phyloP scores from a whole-genome alignment of 2,329 filamentous ascomycete species.

The Colletotrichum viniferum region DNA sequence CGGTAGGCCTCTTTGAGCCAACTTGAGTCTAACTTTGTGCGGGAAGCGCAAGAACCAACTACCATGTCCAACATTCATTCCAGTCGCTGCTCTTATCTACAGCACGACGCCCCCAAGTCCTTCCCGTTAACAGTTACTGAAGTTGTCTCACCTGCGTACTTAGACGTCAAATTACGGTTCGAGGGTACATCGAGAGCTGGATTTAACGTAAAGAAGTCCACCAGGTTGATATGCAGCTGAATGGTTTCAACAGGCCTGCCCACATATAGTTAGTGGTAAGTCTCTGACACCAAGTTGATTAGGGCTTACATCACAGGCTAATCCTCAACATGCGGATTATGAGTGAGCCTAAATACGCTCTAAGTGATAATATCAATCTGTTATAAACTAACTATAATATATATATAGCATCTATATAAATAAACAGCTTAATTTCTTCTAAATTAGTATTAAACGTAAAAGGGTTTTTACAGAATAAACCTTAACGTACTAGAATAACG shows the following conservation, averaged over 20 bases:
- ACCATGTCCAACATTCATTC: background rate
- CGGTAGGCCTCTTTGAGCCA: background rate
- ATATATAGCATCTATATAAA: too few species aligned
- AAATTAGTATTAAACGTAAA: too few species aligned
- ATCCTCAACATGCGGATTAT: slow-evolving; percentile 59
- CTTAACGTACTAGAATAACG: too few species aligned
- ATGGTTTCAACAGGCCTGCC: slow-evolving; percentile 55
- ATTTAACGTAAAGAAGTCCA: slow-evolving; percentile 55
- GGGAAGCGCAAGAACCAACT: background rate
- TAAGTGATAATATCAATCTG: slow-evolving; percentile 62
- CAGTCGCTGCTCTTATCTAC: background rate
- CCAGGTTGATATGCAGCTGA: slow-evolving; percentile 49
- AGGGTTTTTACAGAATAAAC: too few species aligned
- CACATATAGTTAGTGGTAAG: background rate
- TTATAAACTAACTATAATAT: too few species aligned
- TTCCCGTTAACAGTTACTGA: background rate
- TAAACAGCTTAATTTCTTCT: too few species aligned
- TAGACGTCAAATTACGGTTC: background rate
- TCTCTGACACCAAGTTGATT: background rate
- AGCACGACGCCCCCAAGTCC: background rate
- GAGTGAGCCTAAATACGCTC: slow-evolving; percentile 60
- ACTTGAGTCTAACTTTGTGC: background rate
- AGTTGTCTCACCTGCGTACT: background rate
- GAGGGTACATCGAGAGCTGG: slow-evolving; percentile 41
- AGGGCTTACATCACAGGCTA: slow-evolving; percentile 55